Base-by-base conservation (phyloP, 805 yeast genomes). In the Wickerhamiella occidentalis region DNA sequence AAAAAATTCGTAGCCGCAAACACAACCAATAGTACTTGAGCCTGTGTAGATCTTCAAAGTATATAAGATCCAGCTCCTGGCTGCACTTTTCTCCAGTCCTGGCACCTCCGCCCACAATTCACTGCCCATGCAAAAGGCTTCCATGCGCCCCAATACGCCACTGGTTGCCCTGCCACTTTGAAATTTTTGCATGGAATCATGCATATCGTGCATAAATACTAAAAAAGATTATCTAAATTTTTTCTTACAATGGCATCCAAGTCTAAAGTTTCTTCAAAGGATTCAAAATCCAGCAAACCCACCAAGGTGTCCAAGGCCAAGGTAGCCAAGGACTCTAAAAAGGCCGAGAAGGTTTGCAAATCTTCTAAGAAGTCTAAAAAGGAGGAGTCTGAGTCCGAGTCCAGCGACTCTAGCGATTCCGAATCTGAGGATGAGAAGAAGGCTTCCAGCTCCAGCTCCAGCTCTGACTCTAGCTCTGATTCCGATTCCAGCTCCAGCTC, bases 381-480 rank as follows among this genome's bases (percentile, higher is more conserved):
- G 26, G 26, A 42, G 17, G 37, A 28, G 26, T 42, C 46, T 29
- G 46, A 42, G 15, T 42, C 46, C 29, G 36, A 28, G 37, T 46
- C 54, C 41, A 29, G 54, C 22, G 40, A 33, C 18, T 45, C 47
- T n/a, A 41, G 45, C 36, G 50, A 40, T 25, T 47, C 51, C 36
- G 50, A 40, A 21, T 47, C 51, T 38, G 41, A 37, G 13, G n/a
- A 13, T 37, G 41, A 33, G 33, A 25, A 18, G n/a, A 26, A 45
- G 41, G 18, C 30, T 11, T 15, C 35, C 41, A 25, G 25, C 33
- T 21, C 41, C n/a, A 23, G 35, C 33, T 42, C 53, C 40, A 28
- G 53, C 41, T 18, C 19, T 29, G 13, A 11, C 29, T 30, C 40
- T 29, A 43, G 46, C 40, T 25, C 33, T 23, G n/a, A 18, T 26